A percentile compares a stretch with the other conserved stretches of the same genome.
These are phyloP conservation scores for Neonectria coccinea DNA, from an alignment of 2,329 filamentous ascomycete genomes.

Conservation along the genomic window DNA sequence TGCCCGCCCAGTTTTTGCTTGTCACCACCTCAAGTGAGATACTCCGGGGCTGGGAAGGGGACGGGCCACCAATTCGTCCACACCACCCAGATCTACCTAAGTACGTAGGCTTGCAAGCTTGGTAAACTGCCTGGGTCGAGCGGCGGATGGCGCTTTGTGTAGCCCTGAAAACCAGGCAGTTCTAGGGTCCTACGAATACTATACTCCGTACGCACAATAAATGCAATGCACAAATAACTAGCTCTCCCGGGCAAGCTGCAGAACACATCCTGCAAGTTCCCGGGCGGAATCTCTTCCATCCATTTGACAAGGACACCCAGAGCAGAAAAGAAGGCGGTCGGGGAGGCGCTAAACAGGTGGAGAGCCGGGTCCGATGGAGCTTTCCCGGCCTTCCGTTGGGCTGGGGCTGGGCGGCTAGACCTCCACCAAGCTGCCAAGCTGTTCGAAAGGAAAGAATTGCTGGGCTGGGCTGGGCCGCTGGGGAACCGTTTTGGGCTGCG, in stretches of 20 bases:
- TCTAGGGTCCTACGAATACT: background rate
- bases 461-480: conserved; percentile 6
- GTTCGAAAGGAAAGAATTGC: background rate
- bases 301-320: conserved; percentile 13
- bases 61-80: conserved; percentile 18
- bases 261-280: conserved; percentile 10
- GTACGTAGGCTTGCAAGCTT: background rate
- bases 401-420: conserved; percentile 11
- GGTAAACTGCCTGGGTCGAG: background rate
- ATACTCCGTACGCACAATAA: conserved; percentile 1
- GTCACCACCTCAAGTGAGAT: background rate
- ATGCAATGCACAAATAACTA: background rate
- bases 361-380: conserved; percentile 9
- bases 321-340: conserved; percentile 30
- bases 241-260: conserved; percentile 3
- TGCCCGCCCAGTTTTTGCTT: conserved; percentile 5
- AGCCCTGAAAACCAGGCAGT: conserved; percentile 6
- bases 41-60: conserved; percentile 20
- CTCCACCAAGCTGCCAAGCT: background rate
- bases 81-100: background rate
- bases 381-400: conserved; percentile 15
- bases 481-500: conserved; percentile 4
- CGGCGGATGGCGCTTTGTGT: conserved; percentile 1
- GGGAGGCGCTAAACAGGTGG: conserved; percentile 23
- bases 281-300: conserved; percentile 9